Evolutionary conservation across 139 green algal species (phyloP).

Genomic region (Picochlorum sp.): DNA sequence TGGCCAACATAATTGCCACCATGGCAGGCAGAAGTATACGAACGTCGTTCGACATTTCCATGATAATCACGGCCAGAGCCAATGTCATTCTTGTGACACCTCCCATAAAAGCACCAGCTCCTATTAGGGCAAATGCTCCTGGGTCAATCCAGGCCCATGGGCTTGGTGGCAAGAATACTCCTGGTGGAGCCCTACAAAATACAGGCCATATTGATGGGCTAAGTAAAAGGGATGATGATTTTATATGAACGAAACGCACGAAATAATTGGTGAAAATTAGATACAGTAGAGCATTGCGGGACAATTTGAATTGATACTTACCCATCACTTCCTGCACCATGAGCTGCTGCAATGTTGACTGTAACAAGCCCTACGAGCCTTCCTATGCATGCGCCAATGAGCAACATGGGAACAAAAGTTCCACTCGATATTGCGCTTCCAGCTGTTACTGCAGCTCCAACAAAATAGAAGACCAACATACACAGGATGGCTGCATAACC

Average conservation of each 20-base stretch:
- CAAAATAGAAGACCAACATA: constrained; percentile 63
- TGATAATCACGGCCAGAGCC: constrained; percentile 80
- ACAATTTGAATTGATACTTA: constrained; percentile 5
- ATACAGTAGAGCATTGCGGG: too few relatives aligned
- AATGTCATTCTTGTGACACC: constrained; percentile 81
- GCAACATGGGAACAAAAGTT: constrained; percentile 87
- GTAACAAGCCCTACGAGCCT: constrained; percentile 44
- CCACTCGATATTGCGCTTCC: constrained; percentile 45
- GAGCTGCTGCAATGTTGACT: constrained; percentile 28
- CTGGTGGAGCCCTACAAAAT: constrained; percentile 33
- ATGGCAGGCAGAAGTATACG: constrained; percentile 81
- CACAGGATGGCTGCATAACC: constrained; percentile 52
- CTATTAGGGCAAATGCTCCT: constrained; percentile 77
- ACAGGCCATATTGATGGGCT: too few relatives aligned
- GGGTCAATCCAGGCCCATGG: constrained; percentile 79
- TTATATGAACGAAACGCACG: not conserved
- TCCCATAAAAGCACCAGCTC: constrained; percentile 81
- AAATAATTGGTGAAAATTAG: too few relatives aligned
- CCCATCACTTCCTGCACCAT: constrained; percentile 22
- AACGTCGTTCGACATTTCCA: constrained; percentile 79
- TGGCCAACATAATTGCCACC: constrained; percentile 70
- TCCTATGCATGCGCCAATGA: constrained; percentile 65
- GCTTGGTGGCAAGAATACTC: constrained; percentile 42
- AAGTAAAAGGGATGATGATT: too few relatives aligned
- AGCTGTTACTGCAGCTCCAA: constrained; percentile 23